Evolutionary conservation across 495 filamentous ascomycete genomes (phyloP).

Genomic region (Neurospora sp.): DNA sequence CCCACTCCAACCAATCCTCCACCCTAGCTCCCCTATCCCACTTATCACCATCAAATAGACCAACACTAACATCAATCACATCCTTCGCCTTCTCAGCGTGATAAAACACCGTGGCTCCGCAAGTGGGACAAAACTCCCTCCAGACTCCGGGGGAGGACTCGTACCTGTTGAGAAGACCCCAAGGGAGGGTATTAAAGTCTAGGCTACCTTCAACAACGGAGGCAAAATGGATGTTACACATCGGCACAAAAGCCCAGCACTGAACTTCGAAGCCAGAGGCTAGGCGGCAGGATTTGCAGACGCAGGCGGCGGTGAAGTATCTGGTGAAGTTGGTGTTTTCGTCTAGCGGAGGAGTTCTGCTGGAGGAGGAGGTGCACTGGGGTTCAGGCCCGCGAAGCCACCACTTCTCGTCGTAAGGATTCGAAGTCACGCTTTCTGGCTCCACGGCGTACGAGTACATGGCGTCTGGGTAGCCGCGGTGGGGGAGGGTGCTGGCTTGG

Average conservation of each 20-base stretch:
- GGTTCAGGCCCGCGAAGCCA: slow-evolving; percentile 22
- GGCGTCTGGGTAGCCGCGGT: slow-evolving; percentile 25
- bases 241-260: slow-evolving; percentile 58
- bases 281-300: slow-evolving; percentile 52
- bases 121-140: slow-evolving; percentile 53
- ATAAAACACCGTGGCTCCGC: slow-evolving; percentile 62
- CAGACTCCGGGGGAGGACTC: slow-evolving; percentile 42
- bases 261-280: slow-evolving; percentile 57
- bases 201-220: slow-evolving; percentile 17
- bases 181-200: slow-evolving; percentile 32
- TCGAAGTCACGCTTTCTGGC: slow-evolving; percentile 35
- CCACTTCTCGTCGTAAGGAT: slow-evolving; percentile 25
- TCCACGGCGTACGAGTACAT: slow-evolving; percentile 18
- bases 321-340: slow-evolving; percentile 9
- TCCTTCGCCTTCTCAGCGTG: slow-evolving; percentile 43
- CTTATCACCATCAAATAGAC: slow-evolving; percentile 39
- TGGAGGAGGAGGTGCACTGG: not conserved
- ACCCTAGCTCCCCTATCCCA: slow-evolving; percentile 39
- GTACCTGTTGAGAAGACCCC: slow-evolving; percentile 36
- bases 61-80: slow-evolving; percentile 57
- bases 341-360: not conserved
- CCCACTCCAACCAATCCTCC: slow-evolving; percentile 53
- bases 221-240: slow-evolving; percentile 43
- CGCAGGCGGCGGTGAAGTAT: slow-evolving; percentile 57
- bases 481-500: slow-evolving; percentile 12